Base-by-base conservation (phyloP, 441 rosid species). In the Pelargonium myrrhifolium region DNA sequence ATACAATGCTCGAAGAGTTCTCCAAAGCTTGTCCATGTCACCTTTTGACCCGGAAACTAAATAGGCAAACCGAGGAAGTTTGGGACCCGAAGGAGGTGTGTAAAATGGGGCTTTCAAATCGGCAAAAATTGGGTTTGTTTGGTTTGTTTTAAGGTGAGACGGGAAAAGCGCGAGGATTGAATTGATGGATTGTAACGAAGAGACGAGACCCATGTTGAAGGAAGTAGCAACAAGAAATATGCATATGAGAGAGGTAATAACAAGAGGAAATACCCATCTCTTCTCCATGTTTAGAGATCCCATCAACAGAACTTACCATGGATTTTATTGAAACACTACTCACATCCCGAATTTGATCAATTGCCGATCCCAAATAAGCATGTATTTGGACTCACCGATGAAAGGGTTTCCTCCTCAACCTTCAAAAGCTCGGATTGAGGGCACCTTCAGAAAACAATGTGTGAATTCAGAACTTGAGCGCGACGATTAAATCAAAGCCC, bases 21-120 rank as follows among this genome's bases (percentile, higher is more conserved):
- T 86, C 97, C 97, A 90, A 51, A 95, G 97, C 86, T 90, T 95
- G 9, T 89, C 92, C 56, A 86, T 71, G 65, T 95, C 99, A 37
- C 98, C 98, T 76, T 85, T 90, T 10, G 98, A 92, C 65, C 99
- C 98, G 6, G 97, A 87, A 74, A 95, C 81, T 76, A 95, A 87
- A 79, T 95, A 95, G 0, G 97, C 99, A 53, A 95, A 87, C 31
- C 31, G 84, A 0, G 99, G 98, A 66, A 82, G 69, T 62, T 71
- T 71, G 9, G 83, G 78, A 65, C 69, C 75, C 18, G 58, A 60
- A 37, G 76, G 81, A 65, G 87, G 65, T 4, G 76, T 21, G 26
- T 79, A 47, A 18, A 64, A 74, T 0, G 79, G 73, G 63, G 88
- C 67, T 74, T 83, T 81, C 56, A 73, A 68, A 74, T 92, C 94